Evolutionary conservation across 2,329 filamentous ascomycete genomes (phyloP), one percentile per base, ranked within the genome.

Genomic region (Penicillium sumatraense): DNA sequence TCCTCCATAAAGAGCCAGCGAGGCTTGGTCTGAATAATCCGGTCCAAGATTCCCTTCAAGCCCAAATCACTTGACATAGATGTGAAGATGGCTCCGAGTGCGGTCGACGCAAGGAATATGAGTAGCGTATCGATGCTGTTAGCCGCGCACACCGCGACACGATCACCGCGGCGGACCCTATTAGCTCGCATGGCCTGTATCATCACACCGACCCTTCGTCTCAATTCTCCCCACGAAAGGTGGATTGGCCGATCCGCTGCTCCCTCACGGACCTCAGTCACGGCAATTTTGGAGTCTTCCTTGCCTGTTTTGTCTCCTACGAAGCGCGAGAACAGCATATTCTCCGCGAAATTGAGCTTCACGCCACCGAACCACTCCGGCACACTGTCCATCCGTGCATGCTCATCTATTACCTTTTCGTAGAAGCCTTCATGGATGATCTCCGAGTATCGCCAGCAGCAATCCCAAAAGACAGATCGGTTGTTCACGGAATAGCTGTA

Each of bases 1-100:
- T 95, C 91, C 64, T 96, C 91, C 67, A 93, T 86, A 68, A 96
- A 95, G n/a, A 96, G 80, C 68, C 85, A 90, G 72, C 85, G 87
- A 3, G 91, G 91, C 61, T 87, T 81, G 57, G 95, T 86, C 77
- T 95, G 90, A 45, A 86, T 74, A 21, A 90, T 79, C 29, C 91
- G 80, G 72, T 95, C 89, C 63, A 96, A 65, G 16, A 96, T 83
- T 0, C 90, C 91, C 59, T 87, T 86, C 13, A 88, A 86, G 0
- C 91, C 91, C 87, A 95, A 95, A 72, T 96, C 91, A 0, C 91
- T 93, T 6, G 87, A 90, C 49, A 84, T 88, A 45, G 85, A 89
- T 61, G 86, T 89, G 69, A 95, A 95, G 1, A 96, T 71, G 0
- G 81, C 91, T 0, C 91, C 91, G 1, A 95, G 66, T 71, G 88